phyloP scores from a whole-genome alignment of 768 basidiomycete genomes.

The Mycena rebaudengoi region DNA sequence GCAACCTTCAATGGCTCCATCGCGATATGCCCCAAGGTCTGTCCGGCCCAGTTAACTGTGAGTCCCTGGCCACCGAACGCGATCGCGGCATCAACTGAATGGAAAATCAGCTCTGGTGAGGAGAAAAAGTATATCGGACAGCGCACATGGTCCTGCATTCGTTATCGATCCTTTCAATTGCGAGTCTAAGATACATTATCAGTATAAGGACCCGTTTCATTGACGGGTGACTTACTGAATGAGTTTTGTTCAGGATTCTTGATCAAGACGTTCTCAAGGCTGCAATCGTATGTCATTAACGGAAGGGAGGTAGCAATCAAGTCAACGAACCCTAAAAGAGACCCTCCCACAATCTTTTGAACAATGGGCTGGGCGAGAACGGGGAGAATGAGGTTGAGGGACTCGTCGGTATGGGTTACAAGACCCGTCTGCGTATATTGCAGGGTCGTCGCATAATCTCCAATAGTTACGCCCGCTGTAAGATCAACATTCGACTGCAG shows the following conservation, averaged over 20 bases:
- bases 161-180: conserved; percentile 68
- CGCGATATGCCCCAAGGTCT: conserved; percentile 64
- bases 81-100: conserved; percentile 71
- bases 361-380: conserved; percentile 79
- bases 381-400: conserved; percentile 70
- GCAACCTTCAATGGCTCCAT: conserved; percentile 66
- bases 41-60: conserved; percentile 66
- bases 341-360: conserved; percentile 70
- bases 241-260: conserved; percentile 61
- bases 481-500: conserved; percentile 69
- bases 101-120: conserved; percentile 4
- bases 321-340: conserved; percentile 57
- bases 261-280: conserved; percentile 70
- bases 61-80: conserved; percentile 66
- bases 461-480: conserved; percentile 64
- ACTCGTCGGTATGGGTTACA: conserved; percentile 67
- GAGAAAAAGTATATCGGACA: background rate
- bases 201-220: background rate
- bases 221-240: conserved; percentile 53
- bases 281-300: conserved; percentile 34
- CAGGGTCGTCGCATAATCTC: conserved; percentile 69
- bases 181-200: conserved; percentile 44
- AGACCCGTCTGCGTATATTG: conserved; percentile 66
- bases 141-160: conserved; percentile 77
- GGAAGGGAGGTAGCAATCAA: background rate